A percentile compares a stretch with the other conserved stretches of the same genome.
Evolutionary conservation across 169 alveolate genomes (phyloP).

Genomic region (Cryptosporidium felis): DNA sequence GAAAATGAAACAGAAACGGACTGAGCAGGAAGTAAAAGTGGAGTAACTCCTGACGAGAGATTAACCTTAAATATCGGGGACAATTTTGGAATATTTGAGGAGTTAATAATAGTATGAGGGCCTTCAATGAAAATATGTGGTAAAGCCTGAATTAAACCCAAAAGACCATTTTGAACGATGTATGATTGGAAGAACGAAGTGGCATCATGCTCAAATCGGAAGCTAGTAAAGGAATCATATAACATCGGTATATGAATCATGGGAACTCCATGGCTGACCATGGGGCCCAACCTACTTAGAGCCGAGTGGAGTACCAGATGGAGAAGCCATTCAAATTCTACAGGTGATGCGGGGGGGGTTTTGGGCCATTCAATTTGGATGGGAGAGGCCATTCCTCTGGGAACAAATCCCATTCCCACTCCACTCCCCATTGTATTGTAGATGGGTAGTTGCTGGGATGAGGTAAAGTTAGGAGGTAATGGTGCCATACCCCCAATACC

Average conservation of each 20-base stretch:
- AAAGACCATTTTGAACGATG: slow-evolving; percentile 52
- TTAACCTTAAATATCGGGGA: slow-evolving; percentile 33
- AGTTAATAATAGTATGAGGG: slow-evolving; percentile 50
- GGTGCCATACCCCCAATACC: not conserved
- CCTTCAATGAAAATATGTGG: slow-evolving; percentile 70
- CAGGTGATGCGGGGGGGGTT: slow-evolving; percentile 63
- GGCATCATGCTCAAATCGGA: slow-evolving; percentile 69
- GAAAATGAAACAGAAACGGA: slow-evolving; percentile 28
- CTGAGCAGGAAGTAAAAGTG: slow-evolving; percentile 70
- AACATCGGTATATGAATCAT: slow-evolving; percentile 65
- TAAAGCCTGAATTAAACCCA: slow-evolving; percentile 57
- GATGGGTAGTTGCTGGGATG: not conserved
- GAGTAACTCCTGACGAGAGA: slow-evolving; percentile 42
- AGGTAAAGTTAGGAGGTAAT: not conserved
- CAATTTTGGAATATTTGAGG: slow-evolving; percentile 42
- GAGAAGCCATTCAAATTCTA: slow-evolving; percentile 60
- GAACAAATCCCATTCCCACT: slow-evolving; percentile 21
- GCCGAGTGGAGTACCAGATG: slow-evolving; percentile 63
- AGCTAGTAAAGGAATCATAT: slow-evolving; percentile 41
- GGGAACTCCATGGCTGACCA: slow-evolving; percentile 59
- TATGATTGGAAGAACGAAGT: slow-evolving; percentile 24
- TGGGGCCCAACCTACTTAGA: slow-evolving; percentile 27
- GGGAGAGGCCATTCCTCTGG: slow-evolving; percentile 2
- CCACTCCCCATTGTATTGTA: not conserved
- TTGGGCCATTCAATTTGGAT: slow-evolving; percentile 63